Base-by-base conservation (phyloP, 2,329 filamentous ascomycete genomes). In the Hypomyces perniciosus region DNA sequence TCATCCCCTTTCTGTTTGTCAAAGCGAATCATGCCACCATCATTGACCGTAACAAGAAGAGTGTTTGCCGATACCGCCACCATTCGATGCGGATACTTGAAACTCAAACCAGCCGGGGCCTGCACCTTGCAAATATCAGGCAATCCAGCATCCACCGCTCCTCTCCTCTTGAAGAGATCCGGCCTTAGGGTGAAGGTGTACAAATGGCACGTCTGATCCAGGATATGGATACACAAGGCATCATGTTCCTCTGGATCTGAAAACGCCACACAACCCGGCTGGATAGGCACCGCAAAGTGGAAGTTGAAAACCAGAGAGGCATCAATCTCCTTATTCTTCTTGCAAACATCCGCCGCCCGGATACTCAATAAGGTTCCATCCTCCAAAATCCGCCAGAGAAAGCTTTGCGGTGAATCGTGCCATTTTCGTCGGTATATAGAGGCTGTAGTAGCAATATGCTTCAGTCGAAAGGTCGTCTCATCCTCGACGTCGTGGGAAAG, bases 371-470 rank as follows among this genome's bases (percentile, higher is more conserved):
- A 76, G 58, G 81, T 87, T 62, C 84, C 83, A 61, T 89, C 83
- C 62, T 95, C 86, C 54, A 96, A 72, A 37, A 97, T 79, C 59
- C 92, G 83, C 93, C 93, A 99, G 44, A 96, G 78, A 65, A 97
- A 95, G 68, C 83, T 89, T 64, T 88, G 84, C 37, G 93, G 93
- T 56, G 86, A 84, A 56, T 80, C 76, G 62, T 86, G 82, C 66
- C 86, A 80, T 66, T 81, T 80, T 50, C 93, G 84, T 68, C 95
- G 90, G 72, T 89, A 96, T 50, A 97, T 79, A 2, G 89, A 90
- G 29, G 89, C 86, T 31, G 90, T 81, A 2, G 77, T 84, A 28
- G 92, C 89, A 48, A 96, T 73, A 63, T 88, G 81, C 56, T 81
- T 84, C 54, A 79, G 75, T 57, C 84, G 81, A 63, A 95, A 96